Percentiles rank a stretch among this genome's conserved stretches.
Conservation (phyloP, 495 filamentous ascomycete genomes). For the Echria macrotheca region DNA sequence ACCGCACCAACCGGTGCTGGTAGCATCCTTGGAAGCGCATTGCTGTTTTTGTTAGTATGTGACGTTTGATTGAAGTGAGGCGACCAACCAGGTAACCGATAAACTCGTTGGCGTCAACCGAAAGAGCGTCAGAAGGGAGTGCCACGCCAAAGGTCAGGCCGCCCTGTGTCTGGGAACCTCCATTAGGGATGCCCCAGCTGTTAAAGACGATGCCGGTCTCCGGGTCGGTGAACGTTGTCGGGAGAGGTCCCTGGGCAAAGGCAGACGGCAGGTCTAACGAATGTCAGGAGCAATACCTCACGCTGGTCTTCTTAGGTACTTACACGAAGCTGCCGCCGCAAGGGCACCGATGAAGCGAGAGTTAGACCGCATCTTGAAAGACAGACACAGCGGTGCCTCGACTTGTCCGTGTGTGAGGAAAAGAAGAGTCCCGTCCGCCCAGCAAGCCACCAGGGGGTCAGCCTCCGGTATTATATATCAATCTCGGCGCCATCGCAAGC, state of each 20-base stretch:
- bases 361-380: conserved; percentile 22
- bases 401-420: conserved; percentile 9
- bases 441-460: background rate
- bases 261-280: conserved; percentile 25
- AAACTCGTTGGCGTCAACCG: conserved; percentile 50
- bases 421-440: conserved; percentile 1
- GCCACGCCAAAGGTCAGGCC: conserved; percentile 51
- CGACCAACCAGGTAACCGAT: conserved; percentile 49
- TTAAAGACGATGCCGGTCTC: conserved; percentile 43
- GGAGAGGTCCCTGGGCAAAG: conserved; percentile 21
- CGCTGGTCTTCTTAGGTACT: too few species aligned
- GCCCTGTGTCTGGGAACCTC: conserved; percentile 26
- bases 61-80: background rate
- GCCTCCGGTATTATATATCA: background rate
- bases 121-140: conserved; percentile 47
- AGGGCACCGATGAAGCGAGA: conserved; percentile 24
- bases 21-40: conserved; percentile 24
- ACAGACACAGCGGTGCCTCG: conserved; percentile 13
- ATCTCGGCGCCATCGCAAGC: too few species aligned
- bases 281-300: too few species aligned
- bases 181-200: conserved; percentile 31
- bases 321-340: conserved; percentile 24
- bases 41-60: conserved; percentile 20
- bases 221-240: conserved; percentile 36
- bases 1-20: conserved; percentile 50